phyloP scores from a whole-genome alignment of 192 early-diverging fungal species.

The Lobulomyces angularis region DNA sequence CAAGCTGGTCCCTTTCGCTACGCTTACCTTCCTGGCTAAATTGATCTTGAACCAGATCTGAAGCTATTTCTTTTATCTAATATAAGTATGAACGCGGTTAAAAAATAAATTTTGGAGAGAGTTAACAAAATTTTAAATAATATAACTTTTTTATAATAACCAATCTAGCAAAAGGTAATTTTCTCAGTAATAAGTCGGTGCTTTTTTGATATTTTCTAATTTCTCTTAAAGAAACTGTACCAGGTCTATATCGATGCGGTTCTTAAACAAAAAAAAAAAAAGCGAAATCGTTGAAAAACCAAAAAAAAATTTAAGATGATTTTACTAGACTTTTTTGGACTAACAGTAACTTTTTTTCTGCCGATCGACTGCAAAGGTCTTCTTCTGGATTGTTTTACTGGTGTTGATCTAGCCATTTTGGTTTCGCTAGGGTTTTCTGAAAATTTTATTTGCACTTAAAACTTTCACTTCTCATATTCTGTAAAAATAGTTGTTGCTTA shows the following conservation, averaged over 20 bases:
- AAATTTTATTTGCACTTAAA: too few relatives aligned
- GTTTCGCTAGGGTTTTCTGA: too few relatives aligned
- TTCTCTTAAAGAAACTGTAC: constrained; percentile 69
- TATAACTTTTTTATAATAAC: constrained; percentile 23
- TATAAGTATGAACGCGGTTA: background rate
- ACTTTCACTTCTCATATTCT: too few relatives aligned
- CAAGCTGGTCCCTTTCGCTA: background rate
- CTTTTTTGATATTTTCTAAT: constrained; percentile 75
- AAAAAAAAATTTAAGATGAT: too few relatives aligned
- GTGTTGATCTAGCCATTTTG: too few relatives aligned
- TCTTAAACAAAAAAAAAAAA: too few relatives aligned
- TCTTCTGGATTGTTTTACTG: too few relatives aligned
- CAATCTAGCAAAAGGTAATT: constrained; percentile 77
- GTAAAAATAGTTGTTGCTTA: too few relatives aligned
- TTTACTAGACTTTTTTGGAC: too few relatives aligned
- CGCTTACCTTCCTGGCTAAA: constrained; percentile 13
- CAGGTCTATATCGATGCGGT: constrained; percentile 53
- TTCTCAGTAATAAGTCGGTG: constrained; percentile 64
- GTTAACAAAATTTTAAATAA: background rate
- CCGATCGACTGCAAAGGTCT: too few relatives aligned
- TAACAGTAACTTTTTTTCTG: too few relatives aligned
- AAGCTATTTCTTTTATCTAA: constrained; percentile 23
- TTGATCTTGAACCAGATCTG: constrained; percentile 15
- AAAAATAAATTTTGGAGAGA: background rate
- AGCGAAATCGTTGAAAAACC: too few relatives aligned